Evolutionary conservation across 2,329 filamentous ascomycete species (phyloP).

Genomic region (Blumeria graminis): DNA sequence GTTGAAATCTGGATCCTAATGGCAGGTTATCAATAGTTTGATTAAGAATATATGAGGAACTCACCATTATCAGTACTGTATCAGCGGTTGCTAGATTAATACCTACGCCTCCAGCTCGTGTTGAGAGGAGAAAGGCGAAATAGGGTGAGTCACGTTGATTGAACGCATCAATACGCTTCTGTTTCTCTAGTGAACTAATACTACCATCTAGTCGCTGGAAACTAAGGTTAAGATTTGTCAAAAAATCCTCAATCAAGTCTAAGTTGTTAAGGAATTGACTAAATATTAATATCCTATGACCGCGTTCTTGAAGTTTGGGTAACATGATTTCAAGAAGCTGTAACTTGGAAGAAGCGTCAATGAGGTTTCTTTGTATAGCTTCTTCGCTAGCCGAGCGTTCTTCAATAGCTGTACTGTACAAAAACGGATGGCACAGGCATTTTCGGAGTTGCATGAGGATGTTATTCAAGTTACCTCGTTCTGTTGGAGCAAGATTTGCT

Average conservation of each 20-base stretch:
- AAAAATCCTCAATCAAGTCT: slow-evolving; percentile 77
- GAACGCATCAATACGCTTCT: slow-evolving; percentile 81
- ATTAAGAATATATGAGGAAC: slow-evolving; percentile 48
- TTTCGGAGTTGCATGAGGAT: slow-evolving; percentile 90
- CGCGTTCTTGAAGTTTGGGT: slow-evolving; percentile 61
- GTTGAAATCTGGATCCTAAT: slow-evolving; percentile 15
- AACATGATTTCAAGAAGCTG: slow-evolving; percentile 65
- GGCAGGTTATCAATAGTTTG: slow-evolving; percentile 4
- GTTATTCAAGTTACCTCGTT: slow-evolving; percentile 69
- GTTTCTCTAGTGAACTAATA: slow-evolving; percentile 63
- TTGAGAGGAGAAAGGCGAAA: slow-evolving; percentile 84
- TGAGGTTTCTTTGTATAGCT: slow-evolving; percentile 51
- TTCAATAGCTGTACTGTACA: slow-evolving; percentile 79
- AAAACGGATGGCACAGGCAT: slow-evolving; percentile 84
- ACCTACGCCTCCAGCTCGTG: slow-evolving; percentile 81
- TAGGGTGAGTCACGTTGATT: slow-evolving; percentile 63
- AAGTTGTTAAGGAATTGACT: slow-evolving; percentile 84
- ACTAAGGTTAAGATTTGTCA: slow-evolving; percentile 46
- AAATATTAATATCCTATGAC: slow-evolving; percentile 82
- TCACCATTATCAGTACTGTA: slow-evolving; percentile 71
- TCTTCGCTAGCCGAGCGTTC: slow-evolving; percentile 41
- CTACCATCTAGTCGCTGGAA: slow-evolving; percentile 72
- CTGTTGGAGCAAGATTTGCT: slow-evolving; percentile 32
- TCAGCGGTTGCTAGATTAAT: slow-evolving; percentile 95
- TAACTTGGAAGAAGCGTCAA: slow-evolving; percentile 81